Evolutionary conservation across 1,139 yeast species (phyloP), one percentile per base, ranked within the genome.

Genomic region (Fermentozyma sake): DNA sequence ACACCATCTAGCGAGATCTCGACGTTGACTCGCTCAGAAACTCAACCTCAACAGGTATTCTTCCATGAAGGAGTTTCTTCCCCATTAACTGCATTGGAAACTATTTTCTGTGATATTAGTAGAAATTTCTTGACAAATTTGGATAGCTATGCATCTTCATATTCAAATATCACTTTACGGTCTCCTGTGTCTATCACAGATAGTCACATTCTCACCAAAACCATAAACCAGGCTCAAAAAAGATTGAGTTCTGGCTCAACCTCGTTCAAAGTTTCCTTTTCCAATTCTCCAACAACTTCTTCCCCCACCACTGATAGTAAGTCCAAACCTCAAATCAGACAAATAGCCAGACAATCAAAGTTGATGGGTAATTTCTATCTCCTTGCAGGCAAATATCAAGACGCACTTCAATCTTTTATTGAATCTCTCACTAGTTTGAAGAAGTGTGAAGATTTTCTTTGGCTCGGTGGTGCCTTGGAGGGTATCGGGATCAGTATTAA

Each of bases 391-490:
- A 73, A 83, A 34, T 68, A 81, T 29, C 52, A 65, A 9, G 85
- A 79, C 33, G 94, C 97, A 0, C 49, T 87, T 30, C 63, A 68
- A 17, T 74, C 77, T 33, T 82, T 87, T 40, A 69, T 79, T 8
- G 96, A 87, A 22, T 79, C 96, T 0, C 68, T 83, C 2, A 46
- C 63, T 2, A 60, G 70, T 19, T 56, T 87, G 30, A 75, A 75
- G 35, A 66, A 74, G 18, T 65, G 79, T 2, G 79, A 78, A 28
- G 98, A 91, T 51, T 72, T 73, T 44, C 59, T 91, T 12, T 91
- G 98, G 98, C 65, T 85, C 15, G 97, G 81, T 0, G 80, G 91
- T 23, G 78, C 96, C 0, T 50, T 89, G 12, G 96, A 87, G 44
- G 87, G 93, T 0, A 59, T 87, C 7, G 82, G 82, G 0, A 74